A percentile compares a stretch with the other conserved stretches of the same genome.
Evolutionary conservation across 2,329 filamentous ascomycete species (phyloP).

Genomic region (Claviceps pusilla): DNA sequence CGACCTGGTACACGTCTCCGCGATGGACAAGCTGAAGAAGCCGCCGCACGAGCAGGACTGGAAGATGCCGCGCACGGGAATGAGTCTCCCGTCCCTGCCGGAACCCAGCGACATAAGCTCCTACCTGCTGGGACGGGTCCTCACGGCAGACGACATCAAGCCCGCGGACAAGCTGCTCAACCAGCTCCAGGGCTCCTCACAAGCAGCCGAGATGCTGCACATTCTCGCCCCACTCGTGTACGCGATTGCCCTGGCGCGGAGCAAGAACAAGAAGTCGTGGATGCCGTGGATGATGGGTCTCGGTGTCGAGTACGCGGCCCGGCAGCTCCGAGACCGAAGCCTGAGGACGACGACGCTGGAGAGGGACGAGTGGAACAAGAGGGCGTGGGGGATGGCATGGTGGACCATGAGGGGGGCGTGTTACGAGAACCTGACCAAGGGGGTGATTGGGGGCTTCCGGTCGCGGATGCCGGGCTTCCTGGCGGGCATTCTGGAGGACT

Average conservation of each 20-base stretch:
- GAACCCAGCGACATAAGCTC: slow-evolving; percentile 67
- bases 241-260: slow-evolving; percentile 62
- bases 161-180: slow-evolving; percentile 78
- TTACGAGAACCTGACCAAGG: slow-evolving; percentile 81
- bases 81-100: slow-evolving; percentile 71
- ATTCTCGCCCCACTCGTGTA: slow-evolving; percentile 82
- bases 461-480: slow-evolving; percentile 68
- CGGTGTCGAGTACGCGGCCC: slow-evolving; percentile 70
- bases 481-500: slow-evolving; percentile 80
- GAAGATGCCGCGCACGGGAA: slow-evolving; percentile 87
- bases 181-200: slow-evolving; percentile 55
- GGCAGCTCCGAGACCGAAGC: slow-evolving; percentile 64
- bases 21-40: slow-evolving; percentile 10
- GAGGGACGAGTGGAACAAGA: slow-evolving; percentile 73
- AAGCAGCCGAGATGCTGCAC: slow-evolving; percentile 78
- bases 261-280: slow-evolving; percentile 65
- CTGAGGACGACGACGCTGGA: slow-evolving; percentile 76
- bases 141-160: slow-evolving; percentile 94
- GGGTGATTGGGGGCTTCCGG: slow-evolving; percentile 55
- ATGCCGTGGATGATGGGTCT: slow-evolving; percentile 81
- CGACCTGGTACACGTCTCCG: slow-evolving; percentile 24
- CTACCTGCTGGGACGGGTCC: slow-evolving; percentile 77
- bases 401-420: slow-evolving; percentile 95
- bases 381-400: slow-evolving; percentile 85
- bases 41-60: slow-evolving; percentile 45